Base-by-base conservation (phyloP, 371 early-diverging fungal genomes). In the Synchytrium microbalum region DNA sequence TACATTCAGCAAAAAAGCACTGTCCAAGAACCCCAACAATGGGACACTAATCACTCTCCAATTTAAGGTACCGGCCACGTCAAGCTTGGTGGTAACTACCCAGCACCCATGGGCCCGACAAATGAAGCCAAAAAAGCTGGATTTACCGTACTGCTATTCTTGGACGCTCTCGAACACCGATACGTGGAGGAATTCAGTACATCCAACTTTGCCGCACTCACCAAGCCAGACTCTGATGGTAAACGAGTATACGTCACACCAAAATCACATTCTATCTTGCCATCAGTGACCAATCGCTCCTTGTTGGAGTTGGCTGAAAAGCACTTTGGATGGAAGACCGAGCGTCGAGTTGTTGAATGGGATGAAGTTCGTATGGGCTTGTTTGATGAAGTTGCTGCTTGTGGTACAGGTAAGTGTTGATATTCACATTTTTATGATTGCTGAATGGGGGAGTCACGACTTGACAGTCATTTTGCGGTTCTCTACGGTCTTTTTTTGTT, bases 121-220 rank as follows among this genome's bases (percentile, higher is more conserved):
- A 64, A 69, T 8, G 79, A 76, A 1, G 87, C 87, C 31, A 87
- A 86, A 68, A 74, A 82, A 46, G 63, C 73, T 33, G 91, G 89
- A 14, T 89, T 80, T 68, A 73, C 84, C 27, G 81, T 91, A 64
- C 85, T 85, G 10, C 78, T 91, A 30, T 89, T 87, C 71, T 75
- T 91, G 58, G 91, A 91, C 68, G 66, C 88, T 51, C 78, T 79
- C 67, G 83, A 84, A 0, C 79, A 79, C 68, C 76, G 76, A 8
- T 78, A 83, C 61, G 78, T 91, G 55, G 91, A 91, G 60, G 91
- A 91, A 71, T 91, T 91, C 68, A 84, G 87, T 3, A 88, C 91
- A 2, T 85, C 86, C 67, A 91, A 91, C 73, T 91, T 89, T 78
- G 84, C 86, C n/a, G 91, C 84, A 14, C 65, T 89, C 26, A 86